Evolutionary conservation across 2,329 filamentous ascomycete genomes (phyloP), one percentile per base, ranked within the genome.

Genomic region (Fusarium graminum): DNA sequence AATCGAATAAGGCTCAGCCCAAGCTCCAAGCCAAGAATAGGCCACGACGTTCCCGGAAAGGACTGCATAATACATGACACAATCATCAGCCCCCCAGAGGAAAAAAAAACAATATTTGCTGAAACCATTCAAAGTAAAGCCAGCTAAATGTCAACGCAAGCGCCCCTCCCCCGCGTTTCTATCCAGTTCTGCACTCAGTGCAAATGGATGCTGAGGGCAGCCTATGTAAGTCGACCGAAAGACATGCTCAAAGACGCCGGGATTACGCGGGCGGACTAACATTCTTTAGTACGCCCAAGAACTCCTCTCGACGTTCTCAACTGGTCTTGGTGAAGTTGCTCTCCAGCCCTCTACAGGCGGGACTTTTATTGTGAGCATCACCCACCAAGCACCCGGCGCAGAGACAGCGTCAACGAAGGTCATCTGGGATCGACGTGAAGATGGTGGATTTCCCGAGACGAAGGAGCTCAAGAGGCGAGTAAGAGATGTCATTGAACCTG

Each of bases 171-270:
- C 5, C 88, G 93, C 43, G 85, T 97, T 52, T 89, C 90, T n/a
- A 97, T 97, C 74, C 88, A 90, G 69, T 97, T 92, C 80, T 97
- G 94, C 81, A 97, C 92, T 1, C 93, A 97, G 80, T 97, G 93
- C 79, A 92, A 92, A 80, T 97, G 93, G 93, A 92, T 95, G 86
- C 81, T 96, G 12, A 83, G 93, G 61, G 92, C 93, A 34, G 92
- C 92, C 69, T 97, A 95, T 78, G 92, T 94, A 86, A 70, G 86
- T 79, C 42, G 42, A 43, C 30, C 7, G 8, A 34, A n/a, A 36
- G n/a, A 36, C 34, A 36, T 36, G 9, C 16, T 36, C n/a, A 16
- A 36, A 36, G 34, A 36, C 16, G 16, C 8, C n/a, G 34, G 34
- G 7, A n/a, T 14, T 34, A 29, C 9, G 28, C 28, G 17, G 19